phyloP scores from a whole-genome alignment of 2,329 filamentous ascomycete species.

The Emergomyces africanus region DNA sequence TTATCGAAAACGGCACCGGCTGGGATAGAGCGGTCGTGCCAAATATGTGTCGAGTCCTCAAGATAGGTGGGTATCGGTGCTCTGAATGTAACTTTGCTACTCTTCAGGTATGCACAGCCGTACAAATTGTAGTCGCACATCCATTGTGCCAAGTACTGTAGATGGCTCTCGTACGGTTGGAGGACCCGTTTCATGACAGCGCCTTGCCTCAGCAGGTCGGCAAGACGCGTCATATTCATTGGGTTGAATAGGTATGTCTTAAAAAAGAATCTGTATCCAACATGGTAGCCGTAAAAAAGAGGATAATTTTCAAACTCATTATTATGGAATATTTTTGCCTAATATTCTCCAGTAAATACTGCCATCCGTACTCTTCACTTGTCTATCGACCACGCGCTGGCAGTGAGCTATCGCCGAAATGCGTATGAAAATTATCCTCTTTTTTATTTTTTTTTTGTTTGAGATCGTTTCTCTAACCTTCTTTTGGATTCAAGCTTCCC shows the following conservation, averaged over 20 bases:
- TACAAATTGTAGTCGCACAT: conserved; percentile 98
- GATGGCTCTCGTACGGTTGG: conserved; percentile 86
- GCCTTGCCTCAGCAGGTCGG: conserved; percentile 78
- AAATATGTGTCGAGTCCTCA: conserved; percentile 52
- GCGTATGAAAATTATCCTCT: conserved; percentile 18
- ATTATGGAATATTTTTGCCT: conserved; percentile 8
- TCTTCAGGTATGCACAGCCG: conserved; percentile 78
- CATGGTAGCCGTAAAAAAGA: conserved; percentile 91
- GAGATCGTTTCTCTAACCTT: conserved; percentile 41
- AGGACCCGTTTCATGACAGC: conserved; percentile 71
- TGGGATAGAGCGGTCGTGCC: conserved; percentile 66
- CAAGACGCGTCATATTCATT: conserved; percentile 68
- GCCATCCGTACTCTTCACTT: conserved; percentile 69
- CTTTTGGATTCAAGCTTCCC: conserved; percentile 52
- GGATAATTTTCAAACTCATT: no score
- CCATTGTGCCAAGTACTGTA: conserved; percentile 89
- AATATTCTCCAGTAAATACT: conserved; percentile 45
- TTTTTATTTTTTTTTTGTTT: background rate
- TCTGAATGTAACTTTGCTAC: conserved; percentile 57
- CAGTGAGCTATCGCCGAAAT: conserved; percentile 71
- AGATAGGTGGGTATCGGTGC: conserved; percentile 58
- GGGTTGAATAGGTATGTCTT: conserved; percentile 95
- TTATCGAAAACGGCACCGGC: conserved; percentile 48
- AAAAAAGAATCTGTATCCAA: conserved; percentile 80
- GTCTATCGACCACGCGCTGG: conserved; percentile 82